phyloP scores from a whole-genome alignment of 768 basidiomycete genomes.

The Kwoniella europaea region DNA sequence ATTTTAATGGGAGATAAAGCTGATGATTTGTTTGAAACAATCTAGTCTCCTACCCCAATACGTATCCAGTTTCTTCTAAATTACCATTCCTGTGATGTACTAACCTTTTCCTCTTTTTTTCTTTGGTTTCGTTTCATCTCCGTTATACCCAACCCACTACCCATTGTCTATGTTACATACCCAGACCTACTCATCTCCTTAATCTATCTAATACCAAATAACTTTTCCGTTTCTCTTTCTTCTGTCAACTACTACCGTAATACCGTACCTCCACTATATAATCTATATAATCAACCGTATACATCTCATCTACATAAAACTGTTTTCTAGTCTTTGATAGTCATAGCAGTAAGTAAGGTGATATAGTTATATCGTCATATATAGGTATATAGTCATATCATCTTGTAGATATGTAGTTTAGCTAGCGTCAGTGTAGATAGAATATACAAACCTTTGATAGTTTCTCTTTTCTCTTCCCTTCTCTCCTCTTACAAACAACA shows the following conservation, averaged over 20 bases:
- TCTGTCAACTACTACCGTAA: no score
- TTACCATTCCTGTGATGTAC: constrained; percentile 9
- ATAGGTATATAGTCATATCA: not conserved
- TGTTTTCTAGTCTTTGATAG: constrained; percentile 1
- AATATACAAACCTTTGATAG: not conserved
- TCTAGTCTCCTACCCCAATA: constrained; percentile 23
- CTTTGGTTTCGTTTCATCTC: not conserved
- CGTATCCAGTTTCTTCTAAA: constrained; percentile 26
- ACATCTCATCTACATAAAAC: not conserved
- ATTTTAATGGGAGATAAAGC: not conserved
- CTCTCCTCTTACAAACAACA: not conserved
- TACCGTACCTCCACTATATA: not conserved
- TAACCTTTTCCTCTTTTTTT: not conserved
- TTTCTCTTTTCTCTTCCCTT: not conserved
- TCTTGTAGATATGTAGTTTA: not conserved
- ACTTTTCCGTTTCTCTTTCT: not conserved
- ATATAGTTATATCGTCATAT: not conserved
- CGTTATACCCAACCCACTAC: not conserved
- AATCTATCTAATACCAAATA: not conserved
- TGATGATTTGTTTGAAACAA: not conserved
- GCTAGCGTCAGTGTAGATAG: not conserved
- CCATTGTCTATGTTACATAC: not conserved
- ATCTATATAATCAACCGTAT: not conserved
- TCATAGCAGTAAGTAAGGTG: not conserved
- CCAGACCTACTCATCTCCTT: not conserved